phyloP scores from a whole-genome alignment of 371 early-diverging fungal species.

The Nematocida sp. region DNA sequence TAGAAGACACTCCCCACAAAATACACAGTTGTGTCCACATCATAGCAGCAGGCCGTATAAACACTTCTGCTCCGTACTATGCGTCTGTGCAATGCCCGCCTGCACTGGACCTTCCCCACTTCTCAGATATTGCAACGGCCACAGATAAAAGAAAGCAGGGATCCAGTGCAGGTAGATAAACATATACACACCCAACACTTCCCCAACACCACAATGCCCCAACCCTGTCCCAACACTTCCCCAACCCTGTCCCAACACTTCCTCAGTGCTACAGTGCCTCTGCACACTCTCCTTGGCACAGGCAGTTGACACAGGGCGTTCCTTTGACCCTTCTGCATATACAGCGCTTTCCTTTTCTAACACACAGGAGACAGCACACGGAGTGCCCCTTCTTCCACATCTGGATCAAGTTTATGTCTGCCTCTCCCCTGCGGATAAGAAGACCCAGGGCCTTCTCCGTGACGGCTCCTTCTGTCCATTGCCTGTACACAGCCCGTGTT shows the following conservation, averaged over 20 bases:
- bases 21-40: slow-evolving; percentile 58
- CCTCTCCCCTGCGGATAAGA: not conserved
- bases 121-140: too few species aligned
- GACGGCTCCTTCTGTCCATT: not conserved
- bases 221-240: too few species aligned
- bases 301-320: slow-evolving; percentile 6
- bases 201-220: too few species aligned
- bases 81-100: not conserved
- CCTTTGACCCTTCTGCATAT: slow-evolving; percentile 19
- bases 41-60: slow-evolving; percentile 3
- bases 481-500: not conserved
- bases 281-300: slow-evolving; percentile 14
- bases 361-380: slow-evolving; percentile 24
- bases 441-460: slow-evolving; percentile 8
- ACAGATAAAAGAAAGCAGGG: not conserved
- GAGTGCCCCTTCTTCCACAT: not conserved
- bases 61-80: not conserved
- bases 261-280: too few species aligned
- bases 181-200: too few species aligned
- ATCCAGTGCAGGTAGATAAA: not conserved
- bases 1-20: slow-evolving; percentile 48
- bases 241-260: too few species aligned
- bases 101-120: too few species aligned
- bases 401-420: slow-evolving; percentile 2
- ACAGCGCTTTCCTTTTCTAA: slow-evolving; percentile 29